phyloP scores from a whole-genome alignment of 768 basidiomycete genomes.

The Brasilioporus rufonigricans region DNA sequence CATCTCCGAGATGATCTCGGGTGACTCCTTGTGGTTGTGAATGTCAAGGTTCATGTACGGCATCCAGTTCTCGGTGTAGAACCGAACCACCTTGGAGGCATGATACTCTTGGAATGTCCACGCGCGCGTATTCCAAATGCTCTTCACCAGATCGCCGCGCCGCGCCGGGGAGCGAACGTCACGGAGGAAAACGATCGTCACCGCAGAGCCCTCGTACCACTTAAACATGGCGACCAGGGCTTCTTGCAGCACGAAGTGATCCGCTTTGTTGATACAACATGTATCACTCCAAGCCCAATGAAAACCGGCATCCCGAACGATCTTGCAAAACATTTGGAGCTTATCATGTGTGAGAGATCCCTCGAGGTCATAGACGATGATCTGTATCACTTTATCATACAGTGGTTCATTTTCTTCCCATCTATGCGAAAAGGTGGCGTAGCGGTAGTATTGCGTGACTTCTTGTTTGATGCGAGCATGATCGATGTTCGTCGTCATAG shows the following conservation, averaged over 20 bases:
- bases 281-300: constrained; percentile 13
- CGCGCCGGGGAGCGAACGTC: neutral
- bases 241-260: constrained; percentile 3
- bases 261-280: constrained; percentile 9
- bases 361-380: constrained; percentile 9
- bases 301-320: constrained; percentile 3
- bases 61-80: constrained; percentile 1
- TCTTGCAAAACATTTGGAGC: constrained; percentile 2
- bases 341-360: constrained; percentile 6
- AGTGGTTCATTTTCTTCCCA: constrained; percentile 11
- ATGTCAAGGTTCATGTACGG: neutral
- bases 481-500: constrained; percentile 8
- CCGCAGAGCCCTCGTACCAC: constrained; percentile 3
- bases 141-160: neutral
- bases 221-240: constrained; percentile 8
- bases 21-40: constrained; percentile 1
- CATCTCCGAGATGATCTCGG: constrained; percentile 7
- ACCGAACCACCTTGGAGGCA: constrained; percentile 3
- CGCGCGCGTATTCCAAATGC: constrained; percentile 1
- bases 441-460: constrained; percentile 6
- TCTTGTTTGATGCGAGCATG: neutral
- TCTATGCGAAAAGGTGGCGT: constrained; percentile 12
- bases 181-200: constrained; percentile 3
- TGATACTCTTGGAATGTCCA: constrained; percentile 9
- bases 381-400: neutral